Base-by-base conservation (phyloP, 768 basidiomycete genomes). In the Dioszegia aurantiaca region DNA sequence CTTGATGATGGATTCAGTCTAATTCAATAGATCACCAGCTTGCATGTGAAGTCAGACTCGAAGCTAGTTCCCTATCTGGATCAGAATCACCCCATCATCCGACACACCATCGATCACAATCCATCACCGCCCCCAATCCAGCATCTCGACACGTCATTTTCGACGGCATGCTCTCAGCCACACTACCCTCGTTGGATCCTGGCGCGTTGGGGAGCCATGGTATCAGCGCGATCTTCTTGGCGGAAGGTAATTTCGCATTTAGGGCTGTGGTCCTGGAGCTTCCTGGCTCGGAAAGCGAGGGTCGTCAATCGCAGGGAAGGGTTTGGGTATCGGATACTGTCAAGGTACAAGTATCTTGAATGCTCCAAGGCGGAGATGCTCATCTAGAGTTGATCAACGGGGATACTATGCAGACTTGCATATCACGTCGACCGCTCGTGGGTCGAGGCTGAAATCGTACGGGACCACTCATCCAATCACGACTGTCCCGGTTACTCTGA, bases 231-330 rank as follows among this genome's bases (percentile, higher is more conserved):
- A 56, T 56, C 2, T 65, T 71, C 46, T 48, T 75, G 9, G 61
- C 68, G 23, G 28, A 48, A 37, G 75, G 73, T 2, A 24, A 17
- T 11, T 67, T 60, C 48, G 63, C 44, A 0, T 66, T 77, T 26
- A 37, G 73, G 30, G 73, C 64, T 2, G 68, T 59, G 3, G 69
- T 76, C 3, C 30, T 21, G 10, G 40, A 60, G 42, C 19, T 39
- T 23, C 17, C 41, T 9, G 28, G n/a, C n/a, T 12, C 2, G 33
- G 49, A 26, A 26, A 8, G 24, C 14, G 46, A 31, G n/a, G 28
- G 46, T 4, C 19, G 46, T 17, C 9, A n/a, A n/a, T n/a, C n/a
- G 3, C 46, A 47, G 23, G 51, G 51, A 3, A 53, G 51, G 24
- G 14, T 27, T 4, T 53, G 51, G 51, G 14, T 28, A 3, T 53